Evolutionary conservation across 2,329 filamentous ascomycete genomes (phyloP), one percentile per base, ranked within the genome.

Genomic region (Aspergillus alliaceus): DNA sequence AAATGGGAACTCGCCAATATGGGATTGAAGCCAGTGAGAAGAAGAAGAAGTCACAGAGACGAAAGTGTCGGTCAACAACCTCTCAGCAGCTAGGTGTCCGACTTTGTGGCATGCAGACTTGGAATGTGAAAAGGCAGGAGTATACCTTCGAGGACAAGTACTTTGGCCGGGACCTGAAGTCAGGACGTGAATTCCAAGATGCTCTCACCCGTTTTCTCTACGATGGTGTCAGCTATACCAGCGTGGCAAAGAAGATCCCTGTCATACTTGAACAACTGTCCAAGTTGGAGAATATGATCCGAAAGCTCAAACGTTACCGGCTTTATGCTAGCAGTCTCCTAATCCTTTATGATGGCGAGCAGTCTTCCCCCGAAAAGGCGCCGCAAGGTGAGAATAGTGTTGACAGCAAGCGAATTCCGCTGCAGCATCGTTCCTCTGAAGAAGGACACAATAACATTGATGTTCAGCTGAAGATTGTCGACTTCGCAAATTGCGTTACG

Each of bases 131-230:
- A 63, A 88, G 86, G 34, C 86, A 96, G 69, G 87, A 85, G 47
- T 97, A 96, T 70, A 82, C 93, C n/a, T 99, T 98, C 70, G 90
- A 96, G 71, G 95, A 99, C 82, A 99, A 99, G 75, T 99, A 99
- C 74, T 96, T 91, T 71, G 95, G 95, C 1, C 89, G 95, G 53
- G 86, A 91, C 65, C 80, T 99, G 32, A 93, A 93, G 73, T 91
- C 90, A 2, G 95, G 95, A 2, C 81, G 84, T 3, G 91, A 98
- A 70, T 98, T 99, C 68, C 90, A 96, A 69, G 86, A 89, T 58
- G 93, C 93, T 0, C 80, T 99, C 5, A 93, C 88, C 52, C 86
- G 90, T 27, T 99, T 98, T 71, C 84, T 99, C 59, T 96, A 92
- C 73, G 91, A 98, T 64, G 95, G 93, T 0, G 83, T 91, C 22